Conservation (phyloP, 345 rosid species). For the Pistacia integerrima region DNA sequence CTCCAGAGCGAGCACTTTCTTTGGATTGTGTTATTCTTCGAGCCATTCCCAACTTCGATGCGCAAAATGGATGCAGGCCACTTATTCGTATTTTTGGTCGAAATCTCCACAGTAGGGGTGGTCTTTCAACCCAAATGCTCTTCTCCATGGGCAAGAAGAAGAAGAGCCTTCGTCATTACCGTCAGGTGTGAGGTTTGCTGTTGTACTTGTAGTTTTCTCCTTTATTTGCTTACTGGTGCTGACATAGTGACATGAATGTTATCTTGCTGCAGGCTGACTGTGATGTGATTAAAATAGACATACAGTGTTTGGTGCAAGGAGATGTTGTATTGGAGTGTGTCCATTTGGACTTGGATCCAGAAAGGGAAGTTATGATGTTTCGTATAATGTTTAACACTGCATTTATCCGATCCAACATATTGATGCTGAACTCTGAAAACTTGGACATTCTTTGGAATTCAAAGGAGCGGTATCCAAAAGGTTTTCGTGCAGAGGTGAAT, state of each 20-base stretch:
- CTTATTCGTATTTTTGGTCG: slow-evolving; percentile 92
- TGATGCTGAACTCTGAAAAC: slow-evolving; percentile 91
- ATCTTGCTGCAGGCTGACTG: slow-evolving; percentile 73
- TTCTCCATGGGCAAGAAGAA: slow-evolving; percentile 79
- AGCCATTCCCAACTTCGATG: slow-evolving; percentile 85
- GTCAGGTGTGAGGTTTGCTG: slow-evolving; percentile 57
- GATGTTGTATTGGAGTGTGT: slow-evolving; percentile 97
- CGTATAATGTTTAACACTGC: slow-evolving; percentile 97
- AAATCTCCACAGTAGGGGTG: slow-evolving; percentile 54
- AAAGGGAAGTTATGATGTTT: slow-evolving; percentile 98
- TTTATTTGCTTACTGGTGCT: slow-evolving; percentile 19
- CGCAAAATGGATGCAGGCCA: slow-evolving; percentile 92
- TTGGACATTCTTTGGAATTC: slow-evolving; percentile 98
- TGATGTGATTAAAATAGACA: slow-evolving; percentile 93
- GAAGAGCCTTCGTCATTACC: slow-evolving; percentile 72
- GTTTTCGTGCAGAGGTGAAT: slow-evolving; percentile 89
- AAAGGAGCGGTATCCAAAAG: slow-evolving; percentile 90
- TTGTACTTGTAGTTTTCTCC: neutral
- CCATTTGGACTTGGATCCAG: slow-evolving; percentile 88
- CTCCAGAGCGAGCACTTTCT: slow-evolving; percentile 93
- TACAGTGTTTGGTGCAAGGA: slow-evolving; percentile 96
- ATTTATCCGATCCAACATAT: slow-evolving; percentile 94
- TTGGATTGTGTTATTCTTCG: slow-evolving; percentile 89
- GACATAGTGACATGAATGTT: slow-evolving; percentile 17
- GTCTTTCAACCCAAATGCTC: slow-evolving; percentile 89